Conservation (phyloP, 305 asterid species). For the Solanum hybrid region DNA sequence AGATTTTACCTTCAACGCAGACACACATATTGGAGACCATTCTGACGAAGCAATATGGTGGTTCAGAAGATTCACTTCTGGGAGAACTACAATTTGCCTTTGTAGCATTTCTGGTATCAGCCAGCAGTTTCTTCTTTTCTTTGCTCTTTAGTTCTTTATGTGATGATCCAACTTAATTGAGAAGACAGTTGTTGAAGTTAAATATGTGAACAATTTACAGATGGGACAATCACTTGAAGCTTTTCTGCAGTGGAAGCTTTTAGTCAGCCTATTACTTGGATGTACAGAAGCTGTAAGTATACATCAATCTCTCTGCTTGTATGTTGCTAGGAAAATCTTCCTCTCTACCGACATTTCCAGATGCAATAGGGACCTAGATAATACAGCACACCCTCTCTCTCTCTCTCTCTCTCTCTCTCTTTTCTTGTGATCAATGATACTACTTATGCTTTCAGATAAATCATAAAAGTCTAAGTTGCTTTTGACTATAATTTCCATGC, state of each 20-base stretch:
- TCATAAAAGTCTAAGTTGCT: neutral
- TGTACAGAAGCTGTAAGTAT: conserved; percentile 84
- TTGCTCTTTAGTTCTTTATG: neutral
- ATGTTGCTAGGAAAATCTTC: neutral
- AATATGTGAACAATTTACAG: conserved; percentile 35
- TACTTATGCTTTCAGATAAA: neutral
- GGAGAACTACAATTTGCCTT: conserved; percentile 92
- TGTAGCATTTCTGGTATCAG: conserved; percentile 73
- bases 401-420: neutral
- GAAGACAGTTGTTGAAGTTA: conserved; percentile 5
- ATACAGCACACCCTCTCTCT: neutral
- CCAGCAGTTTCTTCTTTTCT: neutral
- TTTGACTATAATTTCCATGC: neutral
- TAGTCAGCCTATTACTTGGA: conserved; percentile 68
- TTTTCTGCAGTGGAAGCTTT: conserved; percentile 79
- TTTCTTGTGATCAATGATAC: neutral
- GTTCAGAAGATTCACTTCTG: conserved; percentile 65
- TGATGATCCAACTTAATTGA: neutral
- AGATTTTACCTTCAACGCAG: conserved; percentile 27
- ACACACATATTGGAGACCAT: conserved; percentile 65
- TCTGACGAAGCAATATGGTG: conserved; percentile 57
- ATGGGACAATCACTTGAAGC: conserved; percentile 98
- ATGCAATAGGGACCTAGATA: neutral
- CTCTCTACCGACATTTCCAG: neutral
- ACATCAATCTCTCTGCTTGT: neutral